Percentiles rank a stretch among this genome's conserved stretches.
Evolutionary conservation across 1,284 basidiomycete species (phyloP).

Genomic region (Cystobasidium pallidum): DNA sequence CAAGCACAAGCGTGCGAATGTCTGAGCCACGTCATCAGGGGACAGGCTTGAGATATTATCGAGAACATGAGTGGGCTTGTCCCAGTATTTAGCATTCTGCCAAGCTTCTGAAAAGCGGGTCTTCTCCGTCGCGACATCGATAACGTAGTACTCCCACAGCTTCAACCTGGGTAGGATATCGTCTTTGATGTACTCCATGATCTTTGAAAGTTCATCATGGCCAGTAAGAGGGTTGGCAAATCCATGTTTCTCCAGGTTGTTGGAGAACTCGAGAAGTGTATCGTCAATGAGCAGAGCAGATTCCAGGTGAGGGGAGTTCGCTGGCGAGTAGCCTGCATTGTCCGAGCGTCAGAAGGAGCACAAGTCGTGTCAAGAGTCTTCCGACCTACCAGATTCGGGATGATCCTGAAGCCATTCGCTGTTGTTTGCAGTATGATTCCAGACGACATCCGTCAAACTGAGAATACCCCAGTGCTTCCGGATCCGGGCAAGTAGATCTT

Average conservation of each 20-base stretch:
- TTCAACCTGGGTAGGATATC: slow-evolving; percentile 67
- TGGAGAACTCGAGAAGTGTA: slow-evolving; percentile 78
- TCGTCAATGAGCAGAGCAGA: slow-evolving; percentile 86
- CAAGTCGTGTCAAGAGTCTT: background rate
- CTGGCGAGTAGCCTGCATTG: slow-evolving; percentile 75
- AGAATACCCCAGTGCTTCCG: slow-evolving; percentile 82
- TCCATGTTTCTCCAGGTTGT: slow-evolving; percentile 66
- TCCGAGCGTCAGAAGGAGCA: background rate
- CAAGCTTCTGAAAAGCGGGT: slow-evolving; percentile 55
- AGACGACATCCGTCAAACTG: slow-evolving; percentile 86
- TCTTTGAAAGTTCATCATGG: slow-evolving; percentile 67
- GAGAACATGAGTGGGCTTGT: background rate
- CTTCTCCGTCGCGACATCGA: slow-evolving; percentile 65
- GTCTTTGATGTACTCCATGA: slow-evolving; percentile 68
- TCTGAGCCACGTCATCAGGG: slow-evolving; percentile 69
- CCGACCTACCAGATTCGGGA: slow-evolving; percentile 79
- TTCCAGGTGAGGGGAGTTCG: slow-evolving; percentile 83
- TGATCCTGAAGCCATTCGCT: slow-evolving; percentile 87
- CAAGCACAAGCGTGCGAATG: slow-evolving; percentile 54
- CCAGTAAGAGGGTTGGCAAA: slow-evolving; percentile 72
- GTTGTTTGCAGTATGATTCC: slow-evolving; percentile 93
- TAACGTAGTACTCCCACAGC: slow-evolving; percentile 89
- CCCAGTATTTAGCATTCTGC: slow-evolving; percentile 45
- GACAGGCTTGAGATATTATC: slow-evolving; percentile 64
- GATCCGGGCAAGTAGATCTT: slow-evolving; percentile 69